These are phyloP conservation scores for Carpinus viminea DNA, from an alignment of 306 rosid species.

Conservation along the genomic window DNA sequence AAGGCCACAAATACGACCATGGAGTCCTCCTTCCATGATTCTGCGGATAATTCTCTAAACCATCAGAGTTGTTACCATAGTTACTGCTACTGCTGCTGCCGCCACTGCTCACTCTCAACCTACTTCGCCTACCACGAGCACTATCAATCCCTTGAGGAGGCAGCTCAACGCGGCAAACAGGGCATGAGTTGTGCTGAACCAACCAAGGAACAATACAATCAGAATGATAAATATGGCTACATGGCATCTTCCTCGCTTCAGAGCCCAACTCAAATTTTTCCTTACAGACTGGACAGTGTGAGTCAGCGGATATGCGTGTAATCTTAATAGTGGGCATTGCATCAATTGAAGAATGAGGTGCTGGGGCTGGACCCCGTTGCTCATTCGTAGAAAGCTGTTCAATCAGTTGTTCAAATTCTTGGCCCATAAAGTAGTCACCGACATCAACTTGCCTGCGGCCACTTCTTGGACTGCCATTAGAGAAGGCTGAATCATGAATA, in stretches of 20 bases:
- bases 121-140: slow-evolving; percentile 30
- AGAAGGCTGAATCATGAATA: slow-evolving; percentile 42
- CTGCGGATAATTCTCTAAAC: slow-evolving; percentile 36
- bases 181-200: slow-evolving; percentile 76
- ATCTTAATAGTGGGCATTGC: slow-evolving; percentile 76
- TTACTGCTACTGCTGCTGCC: slow-evolving; percentile 26
- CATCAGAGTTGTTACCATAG: slow-evolving; percentile 31
- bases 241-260: slow-evolving; percentile 81
- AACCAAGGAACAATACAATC: slow-evolving; percentile 87
- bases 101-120: slow-evolving; percentile 34
- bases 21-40: slow-evolving; percentile 57
- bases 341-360: slow-evolving; percentile 58
- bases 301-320: slow-evolving; percentile 60
- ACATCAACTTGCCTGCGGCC: slow-evolving; percentile 47
- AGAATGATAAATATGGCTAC: slow-evolving; percentile 79
- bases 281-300: slow-evolving; percentile 78
- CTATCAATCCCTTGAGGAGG: slow-evolving; percentile 52
- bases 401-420: slow-evolving; percentile 58
- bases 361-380: slow-evolving; percentile 69
- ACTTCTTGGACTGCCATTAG: slow-evolving; percentile 43
- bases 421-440: slow-evolving; percentile 50
- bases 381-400: slow-evolving; percentile 66
- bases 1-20: slow-evolving; percentile 59
- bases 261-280: slow-evolving; percentile 69
- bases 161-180: slow-evolving; percentile 79